These are phyloP conservation scores for Angomonas desouzai DNA, from an alignment of 208 protist genomes.

Conservation along the genomic window DNA sequence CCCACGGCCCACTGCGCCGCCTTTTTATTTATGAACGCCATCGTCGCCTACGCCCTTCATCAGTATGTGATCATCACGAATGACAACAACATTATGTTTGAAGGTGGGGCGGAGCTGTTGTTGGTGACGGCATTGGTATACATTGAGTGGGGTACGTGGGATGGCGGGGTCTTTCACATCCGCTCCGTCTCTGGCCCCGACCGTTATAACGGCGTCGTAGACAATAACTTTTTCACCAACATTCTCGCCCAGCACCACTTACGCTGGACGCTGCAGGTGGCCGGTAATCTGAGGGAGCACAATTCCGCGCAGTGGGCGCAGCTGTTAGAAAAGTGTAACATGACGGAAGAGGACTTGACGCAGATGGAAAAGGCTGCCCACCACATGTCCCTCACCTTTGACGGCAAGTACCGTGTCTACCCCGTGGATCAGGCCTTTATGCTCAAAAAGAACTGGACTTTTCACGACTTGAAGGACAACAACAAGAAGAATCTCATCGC, in stretches of 20 bases:
- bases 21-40: slow-evolving; percentile 84
- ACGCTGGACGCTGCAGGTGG: slow-evolving; percentile 76
- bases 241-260: slow-evolving; percentile 85
- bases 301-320: slow-evolving; percentile 50
- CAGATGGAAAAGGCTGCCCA: slow-evolving; percentile 67
- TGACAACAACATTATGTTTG: slow-evolving; percentile 57
- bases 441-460: slow-evolving; percentile 78
- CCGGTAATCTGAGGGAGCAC: slow-evolving; percentile 42
- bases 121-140: slow-evolving; percentile 78
- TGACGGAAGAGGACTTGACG: slow-evolving; percentile 70
- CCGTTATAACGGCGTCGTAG: slow-evolving; percentile 77
- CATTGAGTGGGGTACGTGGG: slow-evolving; percentile 86
- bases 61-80: slow-evolving; percentile 81
- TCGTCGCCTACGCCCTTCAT: slow-evolving; percentile 71
- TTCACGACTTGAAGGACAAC: slow-evolving; percentile 49
- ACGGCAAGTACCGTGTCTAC: slow-evolving; percentile 74
- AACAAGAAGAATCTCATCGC: slow-evolving; percentile 38
- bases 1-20: slow-evolving; percentile 63
- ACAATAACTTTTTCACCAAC: slow-evolving; percentile 93
- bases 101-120: slow-evolving; percentile 79
- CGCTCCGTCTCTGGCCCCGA: slow-evolving; percentile 83
- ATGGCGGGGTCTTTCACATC: slow-evolving; percentile 77
- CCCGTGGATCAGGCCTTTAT: slow-evolving; percentile 86
- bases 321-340: slow-evolving; percentile 55
- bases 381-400: slow-evolving; percentile 77